Evolutionary conservation across 1,139 yeast genomes (phyloP), one percentile per base, ranked within the genome.

Genomic region (Saccharomyces hybrid): DNA sequence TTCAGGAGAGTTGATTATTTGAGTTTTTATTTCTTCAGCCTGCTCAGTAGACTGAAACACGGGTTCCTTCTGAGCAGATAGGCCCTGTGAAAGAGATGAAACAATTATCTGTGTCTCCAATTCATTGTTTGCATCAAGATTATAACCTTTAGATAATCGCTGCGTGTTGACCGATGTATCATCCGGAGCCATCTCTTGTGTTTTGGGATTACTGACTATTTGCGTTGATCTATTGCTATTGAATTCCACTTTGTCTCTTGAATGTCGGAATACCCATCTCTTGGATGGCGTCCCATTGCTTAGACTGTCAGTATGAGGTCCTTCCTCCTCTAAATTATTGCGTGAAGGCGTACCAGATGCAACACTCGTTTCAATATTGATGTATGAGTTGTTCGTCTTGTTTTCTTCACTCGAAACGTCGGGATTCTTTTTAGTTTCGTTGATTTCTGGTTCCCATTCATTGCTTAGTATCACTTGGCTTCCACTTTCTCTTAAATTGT

Each of bases 181-280:
- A 9, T 46, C 19, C 27, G 50, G 50, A 19, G 48, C 32, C 21
- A 51, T 47, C 11, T 52, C 56, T 34, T 59, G 60, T 3, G 62
- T 54, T n/a, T 51, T 59, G 2, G 48, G 28, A 60, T 57, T 14
- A 60, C 29, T 42, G 24, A 38, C 44, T 38, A 38, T 16, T 38
- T 60, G 62, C 3, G 62, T 60, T 2, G 62, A 58, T 49, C 49
- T 56, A 48, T 54, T 58, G 34, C 62, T 58, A 46, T 54, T 55
- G 42, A 51, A 53, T 12, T 42, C 51, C 29, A 46, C 48, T 34
- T 50, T 29, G 16, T 50, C 47, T n/a, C 52, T 51, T 8, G 58
- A 55, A 19, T 38, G 19, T 24, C 57, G 52, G 16, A 58, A 52
- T 2, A 57, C 49, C 61, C 62, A 58, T 49, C 54, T 56, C n/a